phyloP scores from a whole-genome alignment of 2,329 filamentous ascomycete genomes.

The Annulohypoxylon truncatum region DNA sequence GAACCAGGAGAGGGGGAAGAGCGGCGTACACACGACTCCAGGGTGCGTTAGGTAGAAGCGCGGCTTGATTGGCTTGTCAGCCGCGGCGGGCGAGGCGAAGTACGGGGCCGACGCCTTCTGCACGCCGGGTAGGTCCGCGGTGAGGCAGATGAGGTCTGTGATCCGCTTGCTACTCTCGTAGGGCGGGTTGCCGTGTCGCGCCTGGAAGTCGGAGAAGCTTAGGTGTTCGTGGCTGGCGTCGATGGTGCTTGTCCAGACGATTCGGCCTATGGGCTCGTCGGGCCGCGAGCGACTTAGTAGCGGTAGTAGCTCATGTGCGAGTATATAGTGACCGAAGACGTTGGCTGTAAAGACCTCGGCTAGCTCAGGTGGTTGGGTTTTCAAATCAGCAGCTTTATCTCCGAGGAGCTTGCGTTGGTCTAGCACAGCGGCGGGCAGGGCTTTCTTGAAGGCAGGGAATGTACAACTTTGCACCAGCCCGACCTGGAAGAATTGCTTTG shows the following conservation, averaged over 20 bases:
- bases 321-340: constrained; percentile 93
- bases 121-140: constrained; percentile 73
- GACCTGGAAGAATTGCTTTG: constrained; percentile 63
- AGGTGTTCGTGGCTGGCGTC: constrained; percentile 71
- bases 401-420: constrained; percentile 53
- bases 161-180: constrained; percentile 92
- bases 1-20: constrained; percentile 79
- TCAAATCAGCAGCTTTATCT: constrained; percentile 20
- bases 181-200: constrained; percentile 68
- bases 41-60: constrained; percentile 85
- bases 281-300: constrained; percentile 68
- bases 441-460: constrained; percentile 81
- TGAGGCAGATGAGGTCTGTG: constrained; percentile 85
- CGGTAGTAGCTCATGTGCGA: constrained; percentile 82
- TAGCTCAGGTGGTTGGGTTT: constrained; percentile 66
- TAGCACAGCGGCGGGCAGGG: constrained; percentile 60
- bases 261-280: constrained; percentile 65
- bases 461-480: constrained; percentile 76
- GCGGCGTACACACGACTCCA: constrained; percentile 83
- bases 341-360: constrained; percentile 91
- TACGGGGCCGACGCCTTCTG: constrained; percentile 67
- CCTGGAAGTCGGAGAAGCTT: constrained; percentile 79
- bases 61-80: constrained; percentile 57
- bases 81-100: constrained; percentile 54
- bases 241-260: constrained; percentile 90